Conservation (phyloP, 2,329 filamentous ascomycete genomes). For the Ampelomyces quisqualis region DNA sequence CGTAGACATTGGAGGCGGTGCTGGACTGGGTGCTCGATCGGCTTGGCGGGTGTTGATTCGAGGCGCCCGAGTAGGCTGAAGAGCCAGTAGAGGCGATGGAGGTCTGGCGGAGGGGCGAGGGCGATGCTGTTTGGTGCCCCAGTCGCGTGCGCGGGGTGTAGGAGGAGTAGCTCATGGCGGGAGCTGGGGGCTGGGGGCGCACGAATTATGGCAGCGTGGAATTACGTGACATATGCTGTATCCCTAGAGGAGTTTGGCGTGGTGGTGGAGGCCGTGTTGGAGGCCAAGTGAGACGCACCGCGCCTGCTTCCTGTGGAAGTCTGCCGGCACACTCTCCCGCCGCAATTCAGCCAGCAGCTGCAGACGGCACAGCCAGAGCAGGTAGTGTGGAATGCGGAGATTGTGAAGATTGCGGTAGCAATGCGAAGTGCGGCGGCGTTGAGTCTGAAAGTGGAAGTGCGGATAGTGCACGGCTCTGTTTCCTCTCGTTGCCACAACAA, state of each 20-base stretch:
- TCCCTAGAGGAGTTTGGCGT: slow-evolving; percentile 13
- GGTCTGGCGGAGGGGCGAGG: slow-evolving; percentile 58
- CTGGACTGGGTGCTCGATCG: slow-evolving; percentile 72
- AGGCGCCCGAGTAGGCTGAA: slow-evolving; percentile 63
- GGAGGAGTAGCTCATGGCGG: slow-evolving; percentile 42
- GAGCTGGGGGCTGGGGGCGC: slow-evolving; percentile 19
- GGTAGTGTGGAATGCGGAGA: slow-evolving; percentile 34
- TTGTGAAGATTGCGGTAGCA: slow-evolving; percentile 20
- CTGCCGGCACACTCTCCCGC: too few relatives aligned
- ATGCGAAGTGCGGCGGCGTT: slow-evolving; percentile 24
- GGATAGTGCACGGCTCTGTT: slow-evolving; percentile 24
- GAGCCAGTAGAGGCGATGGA: slow-evolving; percentile 73
- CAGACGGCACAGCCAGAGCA: slow-evolving; percentile 32
- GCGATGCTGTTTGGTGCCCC: slow-evolving; percentile 44
- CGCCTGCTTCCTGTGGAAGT: too few relatives aligned
- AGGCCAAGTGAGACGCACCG: slow-evolving; percentile 24
- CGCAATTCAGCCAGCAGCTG: slow-evolving; percentile 24
- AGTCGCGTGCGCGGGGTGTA: slow-evolving; percentile 44
- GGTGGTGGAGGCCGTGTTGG: slow-evolving; percentile 15
- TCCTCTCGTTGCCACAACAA: slow-evolving; percentile 25
- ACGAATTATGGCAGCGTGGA: slow-evolving; percentile 7
- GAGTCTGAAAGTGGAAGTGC: slow-evolving; percentile 26
- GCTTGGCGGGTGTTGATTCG: slow-evolving; percentile 58
- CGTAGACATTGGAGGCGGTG: slow-evolving; percentile 61
- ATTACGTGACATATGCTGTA: slow-evolving; percentile 36